Percentiles rank a stretch among this genome's conserved stretches.
Conservation (phyloP, 768 basidiomycete species). For the Tylopilus plumbeoviolaceoides region DNA sequence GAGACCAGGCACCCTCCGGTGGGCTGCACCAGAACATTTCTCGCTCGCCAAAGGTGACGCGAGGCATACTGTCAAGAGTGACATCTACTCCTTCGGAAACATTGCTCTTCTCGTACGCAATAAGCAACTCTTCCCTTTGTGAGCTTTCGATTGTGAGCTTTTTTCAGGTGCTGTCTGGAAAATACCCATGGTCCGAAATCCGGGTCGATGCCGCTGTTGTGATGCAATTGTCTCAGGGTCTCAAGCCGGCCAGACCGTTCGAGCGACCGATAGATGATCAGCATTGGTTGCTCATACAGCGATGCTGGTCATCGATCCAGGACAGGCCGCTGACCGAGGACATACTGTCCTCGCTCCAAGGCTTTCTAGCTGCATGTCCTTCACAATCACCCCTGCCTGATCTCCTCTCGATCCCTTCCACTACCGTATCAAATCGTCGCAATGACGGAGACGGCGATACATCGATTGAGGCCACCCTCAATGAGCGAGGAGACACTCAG, state of each 20-base stretch:
- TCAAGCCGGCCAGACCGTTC: neutral
- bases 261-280: slow-evolving; percentile 2
- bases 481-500: no score
- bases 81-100: slow-evolving; percentile 10
- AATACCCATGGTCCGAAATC: neutral
- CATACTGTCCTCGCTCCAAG: neutral
- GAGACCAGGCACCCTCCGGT: slow-evolving; percentile 5
- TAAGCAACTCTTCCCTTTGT: neutral
- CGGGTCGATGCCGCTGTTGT: neutral
- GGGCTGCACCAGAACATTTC: slow-evolving; percentile 8
- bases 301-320: neutral
- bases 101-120: slow-evolving; percentile 1
- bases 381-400: neutral
- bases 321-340: neutral
- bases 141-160: neutral
- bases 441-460: no score
- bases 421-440: no score
- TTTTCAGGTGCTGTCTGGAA: neutral
- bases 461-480: no score
- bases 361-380: neutral
- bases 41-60: neutral
- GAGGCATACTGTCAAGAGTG: neutral
- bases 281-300: slow-evolving; percentile 5
- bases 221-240: neutral
- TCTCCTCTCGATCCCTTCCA: neutral